Evolutionary conservation across 345 rosid genomes (phyloP).

Genomic region (Linum trigynum): DNA sequence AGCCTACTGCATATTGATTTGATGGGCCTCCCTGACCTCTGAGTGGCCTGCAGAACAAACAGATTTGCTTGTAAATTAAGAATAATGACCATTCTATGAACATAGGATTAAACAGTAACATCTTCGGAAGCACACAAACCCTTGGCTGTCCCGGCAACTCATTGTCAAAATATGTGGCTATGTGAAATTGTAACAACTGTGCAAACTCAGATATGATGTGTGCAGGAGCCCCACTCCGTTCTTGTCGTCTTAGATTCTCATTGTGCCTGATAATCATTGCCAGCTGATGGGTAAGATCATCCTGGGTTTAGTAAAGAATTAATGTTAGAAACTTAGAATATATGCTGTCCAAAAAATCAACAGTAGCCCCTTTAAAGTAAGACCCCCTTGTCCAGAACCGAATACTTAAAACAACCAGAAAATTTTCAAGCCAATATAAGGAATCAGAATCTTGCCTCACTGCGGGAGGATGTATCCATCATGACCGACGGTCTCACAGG

Average conservation of each 20-base stretch:
- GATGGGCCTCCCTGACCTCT: conserved; percentile 93
- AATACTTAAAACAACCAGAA: neutral
- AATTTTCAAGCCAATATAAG: neutral
- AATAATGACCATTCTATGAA: neutral
- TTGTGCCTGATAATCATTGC: conserved; percentile 94
- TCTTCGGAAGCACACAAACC: conserved; percentile 30
- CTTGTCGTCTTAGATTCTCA: conserved; percentile 80
- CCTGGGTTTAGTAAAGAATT: conserved; percentile 41
- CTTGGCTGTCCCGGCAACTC: conserved; percentile 99
- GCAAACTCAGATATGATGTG: conserved; percentile 95
- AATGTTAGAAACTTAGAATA: neutral
- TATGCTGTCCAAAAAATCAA: neutral
- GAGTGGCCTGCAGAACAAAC: conserved; percentile 65
- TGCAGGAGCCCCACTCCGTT: conserved; percentile 93
- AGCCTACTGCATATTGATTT: conserved; percentile 94
- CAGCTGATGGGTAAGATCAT: conserved; percentile 89
- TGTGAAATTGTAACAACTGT: conserved; percentile 85
- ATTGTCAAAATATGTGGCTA: conserved; percentile 92
- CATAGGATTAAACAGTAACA: neutral
- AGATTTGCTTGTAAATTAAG: neutral
- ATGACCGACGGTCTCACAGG: conserved; percentile 98
- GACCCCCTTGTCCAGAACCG: neutral
- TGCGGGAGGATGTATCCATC: conserved; percentile 89
- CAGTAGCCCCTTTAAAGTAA: neutral
- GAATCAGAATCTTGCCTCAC: conserved; percentile 49